A percentile compares a stretch with the other conserved stretches of the same genome.
phyloP scores from a whole-genome alignment of 2,329 filamentous ascomycete genomes.

The Huntiella moniliformis region DNA sequence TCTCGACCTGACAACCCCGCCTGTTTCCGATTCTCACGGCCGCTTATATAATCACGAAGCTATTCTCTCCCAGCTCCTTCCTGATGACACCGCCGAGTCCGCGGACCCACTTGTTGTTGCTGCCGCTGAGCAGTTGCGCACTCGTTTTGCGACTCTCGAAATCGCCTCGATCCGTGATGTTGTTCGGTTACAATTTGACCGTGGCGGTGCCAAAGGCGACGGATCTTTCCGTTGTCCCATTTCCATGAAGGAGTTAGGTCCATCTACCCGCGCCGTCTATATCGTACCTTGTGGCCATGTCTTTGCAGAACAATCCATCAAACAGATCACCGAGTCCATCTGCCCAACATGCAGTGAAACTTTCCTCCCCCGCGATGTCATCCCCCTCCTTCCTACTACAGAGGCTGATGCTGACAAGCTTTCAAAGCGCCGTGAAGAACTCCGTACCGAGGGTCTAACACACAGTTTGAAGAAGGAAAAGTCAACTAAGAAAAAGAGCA shows the following conservation, averaged over 20 bases:
- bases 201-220: constrained; percentile 22
- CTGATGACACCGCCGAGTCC: constrained; percentile 24
- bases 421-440: constrained; percentile 43
- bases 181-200: constrained; percentile 63
- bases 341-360: constrained; percentile 57
- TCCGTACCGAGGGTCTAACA: constrained; percentile 54
- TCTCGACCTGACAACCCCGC: constrained; percentile 42
- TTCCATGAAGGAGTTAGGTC: constrained; percentile 69
- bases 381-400: constrained; percentile 60
- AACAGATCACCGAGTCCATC: constrained; percentile 47
- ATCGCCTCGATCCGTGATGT: constrained; percentile 74
- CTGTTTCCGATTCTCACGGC: constrained; percentile 71
- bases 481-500: constrained; percentile 37
- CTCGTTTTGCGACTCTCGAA: constrained; percentile 28
- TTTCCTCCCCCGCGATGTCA: constrained; percentile 56
- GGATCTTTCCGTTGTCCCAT: constrained; percentile 59
- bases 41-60: constrained; percentile 91
- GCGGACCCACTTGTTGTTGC: constrained; percentile 26
- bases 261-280: constrained; percentile 64
- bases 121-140: constrained; percentile 17
- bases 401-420: constrained; percentile 53
- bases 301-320: constrained; percentile 72
- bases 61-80: constrained; percentile 44
- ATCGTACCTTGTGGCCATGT: constrained; percentile 89
- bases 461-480: constrained; percentile 78